Conservation (phyloP, 495 filamentous ascomycete genomes). For the Xylaria telfairii region DNA sequence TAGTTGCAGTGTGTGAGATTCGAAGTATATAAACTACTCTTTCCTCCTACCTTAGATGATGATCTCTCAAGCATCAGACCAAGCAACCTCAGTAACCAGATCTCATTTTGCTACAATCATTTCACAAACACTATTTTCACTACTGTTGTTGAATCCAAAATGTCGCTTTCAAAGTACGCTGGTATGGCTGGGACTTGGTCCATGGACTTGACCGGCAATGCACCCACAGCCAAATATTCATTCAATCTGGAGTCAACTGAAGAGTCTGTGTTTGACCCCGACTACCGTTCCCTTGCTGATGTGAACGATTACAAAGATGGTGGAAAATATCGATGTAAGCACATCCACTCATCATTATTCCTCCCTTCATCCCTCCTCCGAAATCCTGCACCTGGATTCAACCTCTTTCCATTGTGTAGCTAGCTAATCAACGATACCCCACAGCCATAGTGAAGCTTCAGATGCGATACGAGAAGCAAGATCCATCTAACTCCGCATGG, state of each 20-base stretch:
- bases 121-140: background rate
- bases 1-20: background rate
- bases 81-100: background rate
- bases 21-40: slow-evolving; percentile 10
- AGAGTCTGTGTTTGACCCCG: slow-evolving; percentile 36
- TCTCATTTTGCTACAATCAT: background rate
- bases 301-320: slow-evolving; percentile 36
- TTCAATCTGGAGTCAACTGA: slow-evolving; percentile 20
- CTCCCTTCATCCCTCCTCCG: background rate
- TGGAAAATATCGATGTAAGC: slow-evolving; percentile 46
- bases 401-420: background rate
- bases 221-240: background rate
- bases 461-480: slow-evolving; percentile 44
- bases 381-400: background rate
- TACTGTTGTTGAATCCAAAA: background rate
- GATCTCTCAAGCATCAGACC: background rate
- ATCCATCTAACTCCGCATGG: slow-evolving; percentile 26
- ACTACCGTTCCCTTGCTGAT: slow-evolving; percentile 38
- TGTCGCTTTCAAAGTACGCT: slow-evolving; percentile 17
- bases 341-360: background rate
- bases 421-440: background rate
- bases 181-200: slow-evolving; percentile 17
- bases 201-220: slow-evolving; percentile 1
- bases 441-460: slow-evolving; percentile 49
- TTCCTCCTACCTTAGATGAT: background rate